These are phyloP conservation scores for Zea luxurians DNA, from an alignment of 176 grass and related monocot species.

Conservation along the genomic window DNA sequence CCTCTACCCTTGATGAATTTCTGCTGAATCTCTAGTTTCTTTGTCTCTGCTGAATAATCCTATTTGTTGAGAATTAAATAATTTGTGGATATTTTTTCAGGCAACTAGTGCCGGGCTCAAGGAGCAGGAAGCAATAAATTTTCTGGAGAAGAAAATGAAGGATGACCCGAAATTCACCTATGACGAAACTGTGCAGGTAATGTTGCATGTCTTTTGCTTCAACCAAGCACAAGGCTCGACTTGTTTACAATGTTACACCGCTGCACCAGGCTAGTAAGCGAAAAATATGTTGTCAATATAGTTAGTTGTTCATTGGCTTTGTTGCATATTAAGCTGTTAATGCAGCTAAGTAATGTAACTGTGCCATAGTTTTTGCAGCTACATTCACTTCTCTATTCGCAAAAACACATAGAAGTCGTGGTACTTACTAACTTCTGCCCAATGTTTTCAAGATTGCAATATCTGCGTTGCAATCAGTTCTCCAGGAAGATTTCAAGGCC, in stretches of 20 bases:
- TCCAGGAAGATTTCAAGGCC: constrained; percentile 96
- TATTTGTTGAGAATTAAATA: not conserved
- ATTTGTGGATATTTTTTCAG: constrained; percentile 41
- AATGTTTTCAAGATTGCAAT: constrained; percentile 63
- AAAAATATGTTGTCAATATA: no score
- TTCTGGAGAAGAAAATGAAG: constrained; percentile 99
- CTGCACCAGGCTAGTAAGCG: not conserved
- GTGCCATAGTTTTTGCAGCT: not conserved
- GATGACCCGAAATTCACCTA: constrained; percentile 76
- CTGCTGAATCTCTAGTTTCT: constrained; percentile 7
- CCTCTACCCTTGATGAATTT: not conserved
- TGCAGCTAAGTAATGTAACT: no score
- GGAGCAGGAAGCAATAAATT: constrained; percentile 99
- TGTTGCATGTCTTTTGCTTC: not conserved
- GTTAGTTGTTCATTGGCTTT: not conserved
- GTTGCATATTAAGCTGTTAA: not conserved
- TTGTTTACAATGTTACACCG: not conserved
- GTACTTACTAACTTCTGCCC: constrained; percentile 24
- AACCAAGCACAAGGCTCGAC: not conserved
- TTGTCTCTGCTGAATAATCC: not conserved
- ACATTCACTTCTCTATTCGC: not conserved
- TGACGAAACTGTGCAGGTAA: constrained; percentile 82
- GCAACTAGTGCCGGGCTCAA: constrained; percentile 99
- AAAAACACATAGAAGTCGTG: no score
- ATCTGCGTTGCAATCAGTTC: constrained; percentile 91